A percentile compares a stretch with the other conserved stretches of the same genome.
These are phyloP conservation scores for Cucurbita ficifolia DNA, from an alignment of 306 rosid genomes.

Conservation along the genomic window DNA sequence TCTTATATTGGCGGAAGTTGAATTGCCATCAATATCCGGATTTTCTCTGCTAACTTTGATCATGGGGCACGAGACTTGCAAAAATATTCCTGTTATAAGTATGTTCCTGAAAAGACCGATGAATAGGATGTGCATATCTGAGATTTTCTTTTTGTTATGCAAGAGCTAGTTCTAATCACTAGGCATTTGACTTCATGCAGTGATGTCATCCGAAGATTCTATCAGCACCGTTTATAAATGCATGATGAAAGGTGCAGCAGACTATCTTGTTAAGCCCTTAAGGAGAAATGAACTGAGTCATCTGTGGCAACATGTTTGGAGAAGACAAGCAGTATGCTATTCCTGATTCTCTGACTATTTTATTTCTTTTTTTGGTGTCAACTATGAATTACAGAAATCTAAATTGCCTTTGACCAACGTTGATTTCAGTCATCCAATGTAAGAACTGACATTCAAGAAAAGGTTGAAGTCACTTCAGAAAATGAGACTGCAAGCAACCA, in stretches of 20 bases:
- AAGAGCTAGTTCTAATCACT: background rate
- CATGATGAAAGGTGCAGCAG: slow-evolving; percentile 90
- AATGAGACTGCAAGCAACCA: slow-evolving; percentile 57
- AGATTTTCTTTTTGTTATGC: background rate
- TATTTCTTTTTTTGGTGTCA: background rate
- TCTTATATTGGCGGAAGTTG: slow-evolving; percentile 83
- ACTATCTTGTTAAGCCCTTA: slow-evolving; percentile 87
- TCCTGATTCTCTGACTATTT: background rate
- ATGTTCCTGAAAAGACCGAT: slow-evolving; percentile 10
- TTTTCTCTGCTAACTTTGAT: slow-evolving; percentile 74
- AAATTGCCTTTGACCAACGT: slow-evolving; percentile 3
- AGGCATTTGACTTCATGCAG: slow-evolving; percentile 25
- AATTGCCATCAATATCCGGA: slow-evolving; percentile 87
- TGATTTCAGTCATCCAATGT: slow-evolving; percentile 34
- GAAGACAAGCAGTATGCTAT: slow-evolving; percentile 63
- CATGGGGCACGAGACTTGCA: slow-evolving; percentile 84
- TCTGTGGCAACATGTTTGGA: slow-evolving; percentile 99
- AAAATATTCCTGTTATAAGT: slow-evolving; percentile 93
- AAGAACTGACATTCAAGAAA: slow-evolving; percentile 32
- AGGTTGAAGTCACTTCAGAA: slow-evolving; percentile 67
- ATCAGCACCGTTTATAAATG: slow-evolving; percentile 73
- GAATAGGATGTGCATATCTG: background rate
- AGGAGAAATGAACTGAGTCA: slow-evolving; percentile 82
- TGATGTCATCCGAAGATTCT: slow-evolving; percentile 91
- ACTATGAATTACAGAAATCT: background rate